A percentile compares a stretch with the other conserved stretches of the same genome.
phyloP scores from a whole-genome alignment of 495 filamentous ascomycete species.

The Aspergillus sclerotiicarbonarius region DNA sequence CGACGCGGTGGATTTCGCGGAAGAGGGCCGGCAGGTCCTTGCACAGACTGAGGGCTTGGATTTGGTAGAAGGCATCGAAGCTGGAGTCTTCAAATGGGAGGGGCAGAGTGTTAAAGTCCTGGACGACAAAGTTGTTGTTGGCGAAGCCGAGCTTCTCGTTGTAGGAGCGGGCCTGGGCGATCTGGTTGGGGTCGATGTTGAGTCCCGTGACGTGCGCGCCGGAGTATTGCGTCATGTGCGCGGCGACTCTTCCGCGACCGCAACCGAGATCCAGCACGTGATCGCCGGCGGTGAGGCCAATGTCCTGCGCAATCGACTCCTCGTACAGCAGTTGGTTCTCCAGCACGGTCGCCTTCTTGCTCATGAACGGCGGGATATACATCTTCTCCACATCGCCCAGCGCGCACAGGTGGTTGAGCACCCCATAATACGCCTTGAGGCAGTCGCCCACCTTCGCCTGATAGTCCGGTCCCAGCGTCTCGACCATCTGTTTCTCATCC shows the following conservation, averaged over 20 bases:
- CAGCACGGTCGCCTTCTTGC: conserved; percentile 50
- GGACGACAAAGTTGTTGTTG: conserved; percentile 52
- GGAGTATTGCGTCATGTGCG: conserved; percentile 56
- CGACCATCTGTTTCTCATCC: conserved; percentile 56
- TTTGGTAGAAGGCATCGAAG: conserved; percentile 65
- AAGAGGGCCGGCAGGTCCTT: conserved; percentile 53
- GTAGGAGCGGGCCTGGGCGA: conserved; percentile 55
- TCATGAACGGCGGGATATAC: conserved; percentile 65
- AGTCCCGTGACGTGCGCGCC: conserved; percentile 58
- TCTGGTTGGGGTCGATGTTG: conserved; percentile 62
- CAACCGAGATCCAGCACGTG: conserved; percentile 60
- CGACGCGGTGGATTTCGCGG: conserved; percentile 53
- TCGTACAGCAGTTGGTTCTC: conserved; percentile 60
- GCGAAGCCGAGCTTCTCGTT: conserved; percentile 46
- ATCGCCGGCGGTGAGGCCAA: conserved; percentile 50
- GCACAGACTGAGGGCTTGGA: conserved; percentile 61
- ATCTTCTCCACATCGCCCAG: conserved; percentile 68
- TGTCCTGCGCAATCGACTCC: conserved; percentile 52
- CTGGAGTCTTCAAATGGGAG: conserved; percentile 54
- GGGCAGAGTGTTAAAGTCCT: conserved; percentile 59
- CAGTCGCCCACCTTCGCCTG: conserved; percentile 59
- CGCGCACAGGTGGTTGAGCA: conserved; percentile 63
- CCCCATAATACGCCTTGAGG: conserved; percentile 59
- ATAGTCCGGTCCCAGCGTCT: conserved; percentile 56
- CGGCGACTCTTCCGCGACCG: conserved; percentile 59